phyloP scores from a whole-genome alignment of 208 protist genomes.

The Trypanosoma scelopori region DNA sequence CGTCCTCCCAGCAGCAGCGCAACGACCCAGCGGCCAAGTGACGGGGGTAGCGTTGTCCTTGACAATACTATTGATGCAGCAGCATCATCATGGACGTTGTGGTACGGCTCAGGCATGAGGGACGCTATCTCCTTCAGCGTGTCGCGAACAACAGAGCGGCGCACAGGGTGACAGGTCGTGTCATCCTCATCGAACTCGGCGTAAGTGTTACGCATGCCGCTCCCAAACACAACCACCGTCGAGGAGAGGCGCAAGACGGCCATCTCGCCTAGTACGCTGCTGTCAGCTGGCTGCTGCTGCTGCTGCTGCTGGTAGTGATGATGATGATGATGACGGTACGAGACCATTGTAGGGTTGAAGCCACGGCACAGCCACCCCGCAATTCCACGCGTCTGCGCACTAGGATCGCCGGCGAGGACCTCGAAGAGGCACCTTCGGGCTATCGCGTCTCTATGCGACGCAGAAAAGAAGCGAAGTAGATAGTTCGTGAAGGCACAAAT shows the following conservation, averaged over 20 bases:
- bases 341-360: conserved; percentile 22
- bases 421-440: conserved; percentile 15
- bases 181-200: not conserved
- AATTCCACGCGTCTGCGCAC: conserved; percentile 2
- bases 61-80: not conserved
- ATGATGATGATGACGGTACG: not conserved
- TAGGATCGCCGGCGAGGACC: conserved; percentile 10
- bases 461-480: conserved; percentile 14
- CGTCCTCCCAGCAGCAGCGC: conserved; percentile 4
- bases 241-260: conserved; percentile 20
- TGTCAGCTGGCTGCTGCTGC: too few relatives aligned
- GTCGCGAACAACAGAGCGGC: not conserved
- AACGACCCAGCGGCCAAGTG: conserved; percentile 22
- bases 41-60: not conserved
- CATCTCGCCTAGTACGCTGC: not conserved
- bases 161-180: not conserved
- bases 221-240: conserved; percentile 25
- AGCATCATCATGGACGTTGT: not conserved
- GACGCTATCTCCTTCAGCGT: not conserved
- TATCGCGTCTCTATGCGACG: conserved; percentile 4
- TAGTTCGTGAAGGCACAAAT: conserved; percentile 20
- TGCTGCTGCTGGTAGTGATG: not conserved
- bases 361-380: conserved; percentile 32
- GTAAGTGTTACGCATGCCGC: conserved; percentile 4
- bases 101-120: not conserved